Conservation (phyloP, 805 yeast species). For the Pichia phayaonensis region DNA sequence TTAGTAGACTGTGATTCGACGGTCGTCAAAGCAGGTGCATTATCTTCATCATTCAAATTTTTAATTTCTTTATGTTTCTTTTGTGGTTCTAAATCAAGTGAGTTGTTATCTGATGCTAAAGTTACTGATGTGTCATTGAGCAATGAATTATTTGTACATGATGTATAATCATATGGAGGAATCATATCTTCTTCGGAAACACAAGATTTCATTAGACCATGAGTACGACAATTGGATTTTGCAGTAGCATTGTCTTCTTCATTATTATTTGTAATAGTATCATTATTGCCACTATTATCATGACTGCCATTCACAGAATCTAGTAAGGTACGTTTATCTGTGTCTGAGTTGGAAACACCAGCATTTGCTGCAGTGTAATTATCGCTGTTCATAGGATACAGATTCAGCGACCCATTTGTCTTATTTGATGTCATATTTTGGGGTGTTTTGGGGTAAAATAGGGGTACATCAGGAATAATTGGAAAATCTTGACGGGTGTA, state of each 20-base stretch:
- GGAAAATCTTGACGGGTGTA: neutral
- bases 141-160: constrained; percentile 4
- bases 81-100: neutral
- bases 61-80: neutral
- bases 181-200: constrained; percentile 4
- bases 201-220: neutral
- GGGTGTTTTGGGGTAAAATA: neutral
- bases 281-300: neutral
- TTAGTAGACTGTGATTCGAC: neutral
- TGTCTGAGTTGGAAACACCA: constrained; percentile 17
- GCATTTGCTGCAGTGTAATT: constrained; percentile 27
- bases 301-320: neutral
- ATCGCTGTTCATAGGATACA: constrained; percentile 28
- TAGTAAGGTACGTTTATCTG: neutral
- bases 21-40: neutral
- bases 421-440: constrained; percentile 16
- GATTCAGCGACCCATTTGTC: constrained; percentile 15
- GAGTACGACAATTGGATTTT: neutral
- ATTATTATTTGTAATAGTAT: neutral
- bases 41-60: neutral
- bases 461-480: neutral
- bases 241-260: neutral
- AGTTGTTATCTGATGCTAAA: neutral
- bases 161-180: constrained; percentile 2
- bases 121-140: neutral